phyloP scores from a whole-genome alignment of 257 asterid genomes.

The Leonotis leonurus region DNA sequence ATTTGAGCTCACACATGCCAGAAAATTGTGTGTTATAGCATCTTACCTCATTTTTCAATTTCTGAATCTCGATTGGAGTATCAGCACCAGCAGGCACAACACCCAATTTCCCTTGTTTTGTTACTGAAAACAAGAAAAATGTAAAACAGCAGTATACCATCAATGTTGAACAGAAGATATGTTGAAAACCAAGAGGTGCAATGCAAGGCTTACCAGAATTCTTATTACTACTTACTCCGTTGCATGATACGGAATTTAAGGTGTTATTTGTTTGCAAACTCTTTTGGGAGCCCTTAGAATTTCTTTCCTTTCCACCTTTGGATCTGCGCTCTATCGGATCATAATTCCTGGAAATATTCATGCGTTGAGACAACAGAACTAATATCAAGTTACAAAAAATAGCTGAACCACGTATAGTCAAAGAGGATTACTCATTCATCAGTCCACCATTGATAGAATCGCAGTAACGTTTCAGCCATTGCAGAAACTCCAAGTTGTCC shows the following conservation, averaged over 20 bases:
- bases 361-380: not conserved
- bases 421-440: constrained; percentile 55
- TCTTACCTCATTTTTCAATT: constrained; percentile 59
- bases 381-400: not conserved
- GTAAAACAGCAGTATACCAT: not conserved
- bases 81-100: constrained; percentile 24
- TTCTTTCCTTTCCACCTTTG: constrained; percentile 69
- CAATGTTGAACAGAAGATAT: not conserved
- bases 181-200: not conserved
- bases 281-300: constrained; percentile 47
- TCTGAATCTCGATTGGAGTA: constrained; percentile 38
- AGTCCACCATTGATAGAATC: constrained; percentile 83
- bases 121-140: constrained; percentile 26
- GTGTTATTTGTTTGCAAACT: constrained; percentile 53
- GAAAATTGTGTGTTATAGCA: not conserved
- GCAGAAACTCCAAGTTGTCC: constrained; percentile 92
- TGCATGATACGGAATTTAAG: constrained; percentile 33
- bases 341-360: constrained; percentile 43
- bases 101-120: constrained; percentile 41
- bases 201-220: constrained; percentile 35
- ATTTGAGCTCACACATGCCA: too few species aligned
- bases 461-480: constrained; percentile 90
- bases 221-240: constrained; percentile 32
- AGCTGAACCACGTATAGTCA: not conserved
- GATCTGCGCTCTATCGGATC: constrained; percentile 77